Percentiles rank a stretch among this genome's conserved stretches.
phyloP scores from a whole-genome alignment of 129 eudicot genomes.

The Oenanthe sinensis region DNA sequence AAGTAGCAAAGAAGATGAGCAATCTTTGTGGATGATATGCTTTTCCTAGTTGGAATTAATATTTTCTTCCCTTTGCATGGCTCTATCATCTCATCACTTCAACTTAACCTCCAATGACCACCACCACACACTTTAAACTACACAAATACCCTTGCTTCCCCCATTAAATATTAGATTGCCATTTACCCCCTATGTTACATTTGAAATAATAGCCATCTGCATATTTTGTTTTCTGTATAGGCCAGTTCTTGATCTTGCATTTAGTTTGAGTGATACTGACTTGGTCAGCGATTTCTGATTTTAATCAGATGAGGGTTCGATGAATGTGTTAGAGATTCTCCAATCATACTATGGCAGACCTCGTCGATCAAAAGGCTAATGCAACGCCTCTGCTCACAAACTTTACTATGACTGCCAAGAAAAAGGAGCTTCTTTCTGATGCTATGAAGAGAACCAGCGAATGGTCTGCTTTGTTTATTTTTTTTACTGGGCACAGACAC shows the following conservation, averaged over 20 bases:
- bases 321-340: conserved; percentile 18
- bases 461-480: conserved; percentile 46
- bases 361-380: conserved; percentile 18
- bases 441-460: conserved; percentile 76
- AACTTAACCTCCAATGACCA: conserved; percentile 15
- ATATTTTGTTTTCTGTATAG: background rate
- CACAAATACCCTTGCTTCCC: conserved; percentile 19
- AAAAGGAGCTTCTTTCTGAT: conserved; percentile 43
- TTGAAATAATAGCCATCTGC: background rate
- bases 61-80: conserved; percentile 13
- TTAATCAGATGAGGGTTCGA: conserved; percentile 11
- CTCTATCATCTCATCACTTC: conserved; percentile 15
- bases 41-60: conserved; percentile 26
- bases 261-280: background rate
- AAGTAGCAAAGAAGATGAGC: conserved; percentile 21
- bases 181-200: conserved; percentile 9
- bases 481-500: background rate
- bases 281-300: background rate
- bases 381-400: conserved; percentile 13
- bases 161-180: conserved; percentile 11
- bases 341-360: conserved; percentile 36
- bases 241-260: background rate
- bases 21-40: conserved; percentile 36
- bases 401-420: conserved; percentile 32
- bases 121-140: conserved; percentile 40